Evolutionary conservation across 2,329 filamentous ascomycete species (phyloP), one percentile per base, ranked within the genome.

Genomic region (Parafenestella ontariensis): DNA sequence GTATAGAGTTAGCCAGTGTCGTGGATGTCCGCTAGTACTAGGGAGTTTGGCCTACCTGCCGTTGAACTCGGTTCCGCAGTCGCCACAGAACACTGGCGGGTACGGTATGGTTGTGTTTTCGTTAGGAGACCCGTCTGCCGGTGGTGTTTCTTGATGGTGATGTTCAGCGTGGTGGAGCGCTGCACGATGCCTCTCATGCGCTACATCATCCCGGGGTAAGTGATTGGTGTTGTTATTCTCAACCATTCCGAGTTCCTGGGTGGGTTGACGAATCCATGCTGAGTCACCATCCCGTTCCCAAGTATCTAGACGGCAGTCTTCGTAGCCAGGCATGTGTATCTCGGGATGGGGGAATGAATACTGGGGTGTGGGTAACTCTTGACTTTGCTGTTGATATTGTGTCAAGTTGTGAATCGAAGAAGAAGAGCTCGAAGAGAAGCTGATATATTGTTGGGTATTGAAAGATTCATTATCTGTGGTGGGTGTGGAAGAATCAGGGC

Each of bases 11-110:
- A 62, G 46, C 20, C 17, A 11, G 1, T 7, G 11, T 8, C 28
- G 15, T n/a, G 24, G 33, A 3, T 36, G 8, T 7, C 2, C 20
- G 15, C 11, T 34, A 21, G 13, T 17, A 15, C 7, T n/a, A 1
- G 7, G 20, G 17, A 21, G 18, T 1, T 17, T 34, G 4, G 46
- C 56, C 8, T 54, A 62, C 59, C 21, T 54, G 28, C 59, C 58
- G 20, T 24, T 43, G 3, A 57, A 59, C 11, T 26, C 1, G 18
- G n/a, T 48, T 8, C 7, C 26, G 15, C 59, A 62, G 29, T 43
- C 2, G 4, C 5, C 5, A 11, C 56, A 59, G 1, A 13, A 8
- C 18, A 46, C 24, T 10, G 31, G 2, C 24, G 40, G 44, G 24
- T 36, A 49, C 7, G n/a, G 8, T n/a, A n/a, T n/a, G 18, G 46